phyloP scores from a whole-genome alignment of 768 basidiomycete genomes.

The Pleurotus cornucopiae region DNA sequence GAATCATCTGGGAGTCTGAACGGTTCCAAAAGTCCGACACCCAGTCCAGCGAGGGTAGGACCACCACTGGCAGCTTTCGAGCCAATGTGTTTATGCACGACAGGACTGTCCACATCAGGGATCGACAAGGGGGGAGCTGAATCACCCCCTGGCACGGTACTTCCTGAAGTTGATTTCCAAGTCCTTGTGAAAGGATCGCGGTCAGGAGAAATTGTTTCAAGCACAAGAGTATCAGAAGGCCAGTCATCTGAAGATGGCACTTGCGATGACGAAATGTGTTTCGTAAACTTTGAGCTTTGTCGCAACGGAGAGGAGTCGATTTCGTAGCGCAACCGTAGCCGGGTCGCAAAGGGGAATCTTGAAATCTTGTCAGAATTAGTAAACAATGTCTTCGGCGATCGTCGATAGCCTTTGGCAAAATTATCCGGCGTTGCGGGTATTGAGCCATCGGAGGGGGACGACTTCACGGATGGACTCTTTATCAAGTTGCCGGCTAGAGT shows the following conservation, averaged over 20 bases:
- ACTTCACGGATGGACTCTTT: conserved; percentile 42
- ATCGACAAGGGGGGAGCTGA: conserved; percentile 24
- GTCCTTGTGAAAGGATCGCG: conserved; percentile 43
- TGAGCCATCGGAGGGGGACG: conserved; percentile 15
- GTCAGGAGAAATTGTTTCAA: background rate
- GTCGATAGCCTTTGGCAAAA: conserved; percentile 25
- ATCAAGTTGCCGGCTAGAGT: conserved; percentile 51
- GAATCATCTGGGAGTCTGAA: conserved; percentile 40
- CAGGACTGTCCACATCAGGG: conserved; percentile 49
- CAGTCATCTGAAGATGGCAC: conserved; percentile 28
- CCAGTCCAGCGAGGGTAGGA: conserved; percentile 30
- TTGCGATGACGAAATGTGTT: background rate
- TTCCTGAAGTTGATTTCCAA: conserved; percentile 41
- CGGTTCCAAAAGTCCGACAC: conserved; percentile 53
- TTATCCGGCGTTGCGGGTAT: conserved; percentile 28
- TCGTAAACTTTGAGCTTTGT: conserved; percentile 19
- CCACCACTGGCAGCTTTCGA: background rate
- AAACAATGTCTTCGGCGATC: conserved; percentile 37
- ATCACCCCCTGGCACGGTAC: conserved; percentile 20
- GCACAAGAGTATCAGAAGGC: conserved; percentile 26
- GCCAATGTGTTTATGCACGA: conserved; percentile 23
- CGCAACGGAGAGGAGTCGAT: conserved; percentile 47
- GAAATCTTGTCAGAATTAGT: conserved; percentile 15
- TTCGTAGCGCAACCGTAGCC: conserved; percentile 24
- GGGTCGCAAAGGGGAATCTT: conserved; percentile 2